These are phyloP conservation scores for Viola pubescens DNA, from an alignment of 441 rosid genomes.

Conservation along the genomic window DNA sequence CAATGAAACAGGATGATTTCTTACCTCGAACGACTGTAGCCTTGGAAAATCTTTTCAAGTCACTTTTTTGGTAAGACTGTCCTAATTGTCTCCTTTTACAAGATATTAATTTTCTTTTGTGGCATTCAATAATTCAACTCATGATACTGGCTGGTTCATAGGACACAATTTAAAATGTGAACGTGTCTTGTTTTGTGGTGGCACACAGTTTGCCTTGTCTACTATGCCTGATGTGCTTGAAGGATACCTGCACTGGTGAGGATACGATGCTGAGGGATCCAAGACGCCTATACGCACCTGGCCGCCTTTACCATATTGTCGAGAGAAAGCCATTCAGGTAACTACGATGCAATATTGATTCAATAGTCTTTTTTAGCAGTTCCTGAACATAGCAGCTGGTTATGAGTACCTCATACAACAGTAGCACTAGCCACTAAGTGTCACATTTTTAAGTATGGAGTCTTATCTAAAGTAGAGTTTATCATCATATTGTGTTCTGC, in stretches of 20 bases:
- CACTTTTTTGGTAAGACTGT: slow-evolving; percentile 71
- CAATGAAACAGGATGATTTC: slow-evolving; percentile 72
- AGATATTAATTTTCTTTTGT: not conserved
- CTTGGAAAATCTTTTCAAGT: slow-evolving; percentile 72
- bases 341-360: not conserved
- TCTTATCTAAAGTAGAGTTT: not conserved
- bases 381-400: not conserved
- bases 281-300: slow-evolving; percentile 80
- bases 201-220: slow-evolving; percentile 70
- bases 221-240: slow-evolving; percentile 74
- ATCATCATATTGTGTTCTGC: slow-evolving; percentile 1
- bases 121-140: not conserved
- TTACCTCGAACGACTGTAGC: slow-evolving; percentile 80
- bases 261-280: slow-evolving; percentile 78
- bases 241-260: slow-evolving; percentile 78
- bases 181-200: not conserved
- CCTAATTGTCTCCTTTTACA: slow-evolving; percentile 23
- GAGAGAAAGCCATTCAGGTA: slow-evolving; percentile 81
- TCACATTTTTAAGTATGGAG: no score
- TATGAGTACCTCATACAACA: not conserved
- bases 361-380: not conserved
- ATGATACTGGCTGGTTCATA: no score
- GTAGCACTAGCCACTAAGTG: no score
- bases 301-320: slow-evolving; percentile 80
- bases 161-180: not conserved